Conservation (phyloP, 2,329 filamentous ascomycete genomes). For the Aciculosporium take region DNA sequence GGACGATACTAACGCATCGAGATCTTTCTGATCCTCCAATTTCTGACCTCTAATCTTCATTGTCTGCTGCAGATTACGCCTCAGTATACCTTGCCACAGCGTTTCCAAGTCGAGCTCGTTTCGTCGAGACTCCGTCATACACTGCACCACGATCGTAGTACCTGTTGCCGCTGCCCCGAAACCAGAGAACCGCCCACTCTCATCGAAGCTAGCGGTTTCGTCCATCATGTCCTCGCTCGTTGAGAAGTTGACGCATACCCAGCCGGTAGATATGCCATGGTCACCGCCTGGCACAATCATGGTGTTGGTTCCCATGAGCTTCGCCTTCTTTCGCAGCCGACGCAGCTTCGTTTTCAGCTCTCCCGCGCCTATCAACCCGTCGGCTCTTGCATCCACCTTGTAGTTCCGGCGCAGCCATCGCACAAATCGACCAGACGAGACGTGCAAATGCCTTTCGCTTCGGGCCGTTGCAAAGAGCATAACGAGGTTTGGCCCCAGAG, state of each 20-base stretch:
- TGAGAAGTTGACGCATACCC: constrained; percentile 89
- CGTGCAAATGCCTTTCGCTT: constrained; percentile 84
- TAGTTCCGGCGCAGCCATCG: constrained; percentile 67
- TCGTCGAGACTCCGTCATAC: constrained; percentile 40
- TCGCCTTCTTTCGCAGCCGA: constrained; percentile 66
- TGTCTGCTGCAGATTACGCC: constrained; percentile 18
- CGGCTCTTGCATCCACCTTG: constrained; percentile 62
- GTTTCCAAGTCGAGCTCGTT: constrained; percentile 38
- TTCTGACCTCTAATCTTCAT: constrained; percentile 18
- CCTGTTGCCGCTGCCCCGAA: constrained; percentile 47
- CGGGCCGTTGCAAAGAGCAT: constrained; percentile 90
- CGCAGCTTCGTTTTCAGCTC: constrained; percentile 80
- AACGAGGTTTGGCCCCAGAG: constrained; percentile 73
- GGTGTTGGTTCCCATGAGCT: constrained; percentile 59
- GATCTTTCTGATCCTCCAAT: constrained; percentile 11
- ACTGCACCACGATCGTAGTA: constrained; percentile 41
- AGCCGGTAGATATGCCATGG: constrained; percentile 82
- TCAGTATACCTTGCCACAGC: constrained; percentile 33
- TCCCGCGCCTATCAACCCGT: constrained; percentile 77
- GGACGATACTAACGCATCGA: constrained; percentile 17
- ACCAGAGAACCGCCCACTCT: constrained; percentile 51
- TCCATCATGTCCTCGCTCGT: constrained; percentile 43
- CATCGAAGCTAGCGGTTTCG: constrained; percentile 30
- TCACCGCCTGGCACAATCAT: constrained; percentile 53
- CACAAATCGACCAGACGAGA: constrained; percentile 78